Percentiles rank a stretch among this genome's conserved stretches.
phyloP scores from a whole-genome alignment of 768 basidiomycete species.

The Cyclocybe cylindracea region DNA sequence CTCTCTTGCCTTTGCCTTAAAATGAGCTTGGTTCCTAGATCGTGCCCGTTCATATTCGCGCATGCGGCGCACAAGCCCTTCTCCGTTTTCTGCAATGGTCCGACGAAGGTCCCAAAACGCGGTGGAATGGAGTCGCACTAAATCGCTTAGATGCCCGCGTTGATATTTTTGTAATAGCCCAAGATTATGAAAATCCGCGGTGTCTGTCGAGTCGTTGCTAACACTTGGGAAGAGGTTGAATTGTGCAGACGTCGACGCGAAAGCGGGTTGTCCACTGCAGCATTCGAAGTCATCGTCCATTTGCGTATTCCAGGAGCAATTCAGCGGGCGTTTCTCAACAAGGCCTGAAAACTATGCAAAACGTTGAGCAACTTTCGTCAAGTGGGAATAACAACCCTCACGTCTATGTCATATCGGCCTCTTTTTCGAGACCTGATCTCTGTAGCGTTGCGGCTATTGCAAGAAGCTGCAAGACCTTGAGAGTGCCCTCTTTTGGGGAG shows the following conservation, averaged over 20 bases:
- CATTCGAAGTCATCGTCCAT: neutral
- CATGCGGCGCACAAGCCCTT: slow-evolving; percentile 72
- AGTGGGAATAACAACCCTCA: too few species aligned
- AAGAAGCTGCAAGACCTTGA: neutral
- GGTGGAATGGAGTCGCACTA: slow-evolving; percentile 45
- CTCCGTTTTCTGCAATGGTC: slow-evolving; percentile 64
- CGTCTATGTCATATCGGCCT: too few species aligned
- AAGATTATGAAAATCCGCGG: slow-evolving; percentile 6
- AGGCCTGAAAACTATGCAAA: too few species aligned
- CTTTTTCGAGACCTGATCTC: too few species aligned
- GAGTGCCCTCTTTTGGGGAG: slow-evolving; percentile 1
- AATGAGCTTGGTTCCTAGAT: slow-evolving; percentile 38
- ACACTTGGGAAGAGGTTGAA: slow-evolving; percentile 43
- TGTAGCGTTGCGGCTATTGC: too few species aligned
- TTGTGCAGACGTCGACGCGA: slow-evolving; percentile 51
- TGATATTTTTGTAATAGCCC: slow-evolving; percentile 8
- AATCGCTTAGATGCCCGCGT: slow-evolving; percentile 24
- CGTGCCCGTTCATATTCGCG: slow-evolving; percentile 65
- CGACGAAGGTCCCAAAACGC: slow-evolving; percentile 68
- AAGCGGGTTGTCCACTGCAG: slow-evolving; percentile 23
- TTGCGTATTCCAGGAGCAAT: slow-evolving; percentile 3
- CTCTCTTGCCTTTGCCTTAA: slow-evolving; percentile 40
- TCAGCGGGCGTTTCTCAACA: slow-evolving; percentile 1
- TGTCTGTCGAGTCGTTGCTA: slow-evolving; percentile 2
- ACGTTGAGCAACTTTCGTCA: too few species aligned